Percentiles rank a stretch among this genome's conserved stretches.
Conservation (phyloP, 2,329 filamentous ascomycete species). For the Cordyceps pruinosa region DNA sequence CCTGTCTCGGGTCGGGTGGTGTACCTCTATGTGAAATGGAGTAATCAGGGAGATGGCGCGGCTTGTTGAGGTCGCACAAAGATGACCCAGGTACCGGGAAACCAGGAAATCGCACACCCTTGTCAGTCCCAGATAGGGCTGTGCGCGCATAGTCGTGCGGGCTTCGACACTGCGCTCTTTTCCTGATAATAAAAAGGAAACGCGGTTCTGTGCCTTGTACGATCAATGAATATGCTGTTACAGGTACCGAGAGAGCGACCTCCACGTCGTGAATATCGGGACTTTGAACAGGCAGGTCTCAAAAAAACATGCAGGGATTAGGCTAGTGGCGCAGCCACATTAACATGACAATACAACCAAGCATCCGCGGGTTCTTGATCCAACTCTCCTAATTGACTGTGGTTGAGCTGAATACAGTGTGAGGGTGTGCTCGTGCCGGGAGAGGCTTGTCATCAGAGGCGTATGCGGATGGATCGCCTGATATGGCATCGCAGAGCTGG, state of each 20-base stretch:
- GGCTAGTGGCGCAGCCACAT: background rate
- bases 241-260: background rate
- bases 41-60: background rate
- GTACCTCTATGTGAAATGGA: background rate
- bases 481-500: background rate
- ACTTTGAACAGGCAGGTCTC: background rate
- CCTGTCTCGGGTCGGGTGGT: background rate
- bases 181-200: background rate
- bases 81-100: constrained; percentile 2
- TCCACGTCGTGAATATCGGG: background rate
- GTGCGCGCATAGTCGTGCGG: background rate
- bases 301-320: background rate
- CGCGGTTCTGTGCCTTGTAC: background rate
- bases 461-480: background rate
- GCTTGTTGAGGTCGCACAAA: background rate
- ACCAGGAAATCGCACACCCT: background rate
- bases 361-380: background rate
- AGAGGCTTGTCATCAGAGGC: background rate
- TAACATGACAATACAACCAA: background rate
- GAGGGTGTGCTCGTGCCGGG: background rate
- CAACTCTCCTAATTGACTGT: background rate
- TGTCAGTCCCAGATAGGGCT: background rate
- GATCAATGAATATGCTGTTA: background rate
- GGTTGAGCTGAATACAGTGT: background rate
- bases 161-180: background rate